phyloP scores from a whole-genome alignment of 2,329 filamentous ascomycete species.

The Aureobasidium sp. region DNA sequence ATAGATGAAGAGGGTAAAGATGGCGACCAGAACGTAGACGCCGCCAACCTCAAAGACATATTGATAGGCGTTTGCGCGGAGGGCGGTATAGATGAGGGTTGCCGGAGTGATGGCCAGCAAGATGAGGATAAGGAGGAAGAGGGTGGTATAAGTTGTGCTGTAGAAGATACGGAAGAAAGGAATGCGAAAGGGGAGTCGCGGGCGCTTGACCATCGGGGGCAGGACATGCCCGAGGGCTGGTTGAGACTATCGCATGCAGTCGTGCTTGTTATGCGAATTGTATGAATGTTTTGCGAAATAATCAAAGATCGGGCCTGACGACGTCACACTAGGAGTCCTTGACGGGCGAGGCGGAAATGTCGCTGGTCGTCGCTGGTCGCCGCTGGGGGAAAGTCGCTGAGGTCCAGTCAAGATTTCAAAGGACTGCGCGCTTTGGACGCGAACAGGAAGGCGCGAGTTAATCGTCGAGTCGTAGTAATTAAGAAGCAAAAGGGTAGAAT shows the following conservation, averaged over 20 bases:
- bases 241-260: slow-evolving; percentile 4
- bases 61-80: slow-evolving; percentile 56
- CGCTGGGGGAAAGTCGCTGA: background rate
- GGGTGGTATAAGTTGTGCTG: slow-evolving; percentile 64
- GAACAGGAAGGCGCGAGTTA: background rate
- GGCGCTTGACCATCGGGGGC: slow-evolving; percentile 7
- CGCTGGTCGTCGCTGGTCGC: too few relatives aligned
- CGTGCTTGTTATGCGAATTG: background rate
- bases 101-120: slow-evolving; percentile 73
- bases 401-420: background rate
- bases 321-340: background rate
- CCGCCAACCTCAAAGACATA: slow-evolving; percentile 78
- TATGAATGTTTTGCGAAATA: background rate
- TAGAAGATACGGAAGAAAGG: slow-evolving; percentile 74
- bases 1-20: slow-evolving; percentile 69
- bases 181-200: slow-evolving; percentile 32
- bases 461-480: background rate
- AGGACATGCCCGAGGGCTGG: slow-evolving; percentile 3
- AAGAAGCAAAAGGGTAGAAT: background rate
- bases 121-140: slow-evolving; percentile 63
- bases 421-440: background rate
- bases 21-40: slow-evolving; percentile 63
- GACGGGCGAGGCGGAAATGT: background rate
- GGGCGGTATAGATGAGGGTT: slow-evolving; percentile 70
- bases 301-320: background rate